Evolutionary conservation across 169 alveolate genomes (phyloP).

Genomic region (Plasmodium gonderi): DNA sequence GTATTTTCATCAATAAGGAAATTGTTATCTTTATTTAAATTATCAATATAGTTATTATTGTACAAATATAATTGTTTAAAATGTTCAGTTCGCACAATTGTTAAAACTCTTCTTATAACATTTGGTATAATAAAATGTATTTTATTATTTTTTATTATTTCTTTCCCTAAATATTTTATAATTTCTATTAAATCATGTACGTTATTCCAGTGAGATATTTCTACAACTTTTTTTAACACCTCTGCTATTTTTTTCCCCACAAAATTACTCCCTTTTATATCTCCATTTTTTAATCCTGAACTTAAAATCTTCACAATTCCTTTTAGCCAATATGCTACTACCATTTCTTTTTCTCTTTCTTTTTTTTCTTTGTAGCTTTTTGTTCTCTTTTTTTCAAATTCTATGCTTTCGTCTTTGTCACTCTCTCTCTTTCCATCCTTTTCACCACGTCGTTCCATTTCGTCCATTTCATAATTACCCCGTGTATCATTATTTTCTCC

Average conservation of each 20-base stretch:
- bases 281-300: slow-evolving; percentile 59
- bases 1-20: slow-evolving; percentile 5
- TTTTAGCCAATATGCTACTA: slow-evolving; percentile 66
- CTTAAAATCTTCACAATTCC: slow-evolving; percentile 53
- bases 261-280: slow-evolving; percentile 53
- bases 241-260: slow-evolving; percentile 68
- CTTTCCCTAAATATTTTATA: slow-evolving; percentile 69
- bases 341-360: slow-evolving; percentile 66
- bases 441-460: no score
- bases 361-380: slow-evolving; percentile 41
- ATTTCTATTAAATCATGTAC: slow-evolving; percentile 70
- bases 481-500: no score
- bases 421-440: not conserved
- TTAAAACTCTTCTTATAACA: slow-evolving; percentile 66
- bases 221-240: slow-evolving; percentile 58
- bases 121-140: slow-evolving; percentile 54
- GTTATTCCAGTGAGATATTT: slow-evolving; percentile 57
- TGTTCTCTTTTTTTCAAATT: slow-evolving; percentile 64
- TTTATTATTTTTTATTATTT: slow-evolving; percentile 67
- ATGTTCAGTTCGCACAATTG: slow-evolving; percentile 59
- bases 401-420: slow-evolving; percentile 26
- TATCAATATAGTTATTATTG: slow-evolving; percentile 67
- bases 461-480: no score
- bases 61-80: slow-evolving; percentile 64
- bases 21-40: slow-evolving; percentile 42